These are phyloP conservation scores for Alnus rubra DNA, from an alignment of 306 rosid species.

Conservation along the genomic window DNA sequence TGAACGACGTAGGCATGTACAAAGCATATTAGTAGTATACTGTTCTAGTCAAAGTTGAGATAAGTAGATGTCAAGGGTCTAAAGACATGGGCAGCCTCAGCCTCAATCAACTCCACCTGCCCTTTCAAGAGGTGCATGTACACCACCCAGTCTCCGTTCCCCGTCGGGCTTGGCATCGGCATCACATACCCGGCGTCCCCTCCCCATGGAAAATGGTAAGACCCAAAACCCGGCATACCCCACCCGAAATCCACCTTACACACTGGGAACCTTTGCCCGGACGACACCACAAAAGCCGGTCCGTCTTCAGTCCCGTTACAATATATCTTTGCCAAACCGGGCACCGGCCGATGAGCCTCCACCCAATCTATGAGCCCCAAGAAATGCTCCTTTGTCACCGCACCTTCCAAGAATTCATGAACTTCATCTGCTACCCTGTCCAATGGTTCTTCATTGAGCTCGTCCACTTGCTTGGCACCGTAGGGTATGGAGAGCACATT, in stretches of 20 bases:
- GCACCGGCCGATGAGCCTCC: conserved; percentile 61
- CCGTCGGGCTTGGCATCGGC: conserved; percentile 72
- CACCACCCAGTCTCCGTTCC: conserved; percentile 83
- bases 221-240: conserved; percentile 66
- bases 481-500: conserved; percentile 71
- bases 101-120: conserved; percentile 56
- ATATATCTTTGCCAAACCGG: conserved; percentile 46
- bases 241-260: conserved; percentile 69
- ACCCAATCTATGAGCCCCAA: conserved; percentile 78
- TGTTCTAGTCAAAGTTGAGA: conserved; percentile 18
- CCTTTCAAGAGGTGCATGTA: conserved; percentile 58
- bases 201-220: conserved; percentile 81
- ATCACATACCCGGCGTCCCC: conserved; percentile 77
- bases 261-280: conserved; percentile 64
- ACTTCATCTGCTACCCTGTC: conserved; percentile 48
- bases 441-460: conserved; percentile 46
- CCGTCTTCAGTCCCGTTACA: conserved; percentile 28
- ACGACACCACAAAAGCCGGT: conserved; percentile 67
- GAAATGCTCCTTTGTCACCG: conserved; percentile 56
- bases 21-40: too few relatives aligned
- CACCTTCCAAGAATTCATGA: conserved; percentile 35
- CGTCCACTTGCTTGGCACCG: conserved; percentile 32
- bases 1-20: too few relatives aligned
- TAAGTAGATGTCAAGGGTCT: conserved; percentile 58
- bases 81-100: conserved; percentile 49